These are phyloP conservation scores for Alternaria consortialis DNA, from an alignment of 2,329 filamentous ascomycete species.

Conservation along the genomic window DNA sequence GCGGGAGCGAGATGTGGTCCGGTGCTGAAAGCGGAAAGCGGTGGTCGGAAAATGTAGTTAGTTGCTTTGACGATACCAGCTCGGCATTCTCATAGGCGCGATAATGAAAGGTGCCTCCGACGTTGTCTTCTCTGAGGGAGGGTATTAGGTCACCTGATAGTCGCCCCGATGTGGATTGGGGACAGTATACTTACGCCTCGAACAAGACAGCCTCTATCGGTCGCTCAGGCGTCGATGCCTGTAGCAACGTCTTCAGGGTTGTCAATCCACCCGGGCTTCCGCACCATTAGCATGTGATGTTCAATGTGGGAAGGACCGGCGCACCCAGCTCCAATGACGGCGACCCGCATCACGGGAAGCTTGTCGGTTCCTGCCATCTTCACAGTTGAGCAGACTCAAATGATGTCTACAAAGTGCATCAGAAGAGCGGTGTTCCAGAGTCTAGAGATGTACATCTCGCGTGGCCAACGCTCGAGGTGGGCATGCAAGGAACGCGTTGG, in stretches of 20 bases:
- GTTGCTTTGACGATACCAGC: constrained; percentile 61
- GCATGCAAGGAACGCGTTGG: background rate
- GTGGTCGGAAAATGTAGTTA: constrained; percentile 63
- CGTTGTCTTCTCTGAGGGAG: constrained; percentile 44
- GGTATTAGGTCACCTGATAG: constrained; percentile 15
- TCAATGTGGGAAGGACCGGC: background rate
- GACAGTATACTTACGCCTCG: constrained; percentile 44
- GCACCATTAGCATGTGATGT: constrained; percentile 6
- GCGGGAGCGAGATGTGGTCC: constrained; percentile 43
- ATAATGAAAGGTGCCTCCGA: constrained; percentile 61
- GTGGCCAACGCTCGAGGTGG: background rate
- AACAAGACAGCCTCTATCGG: constrained; percentile 58
- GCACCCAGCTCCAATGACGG: constrained; percentile 43
- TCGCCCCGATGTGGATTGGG: background rate
- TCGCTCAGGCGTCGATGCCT: constrained; percentile 40
- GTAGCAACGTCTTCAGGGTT: constrained; percentile 42
- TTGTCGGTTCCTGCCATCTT: constrained; percentile 22
- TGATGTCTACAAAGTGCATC: background rate
- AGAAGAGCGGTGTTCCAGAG: background rate
- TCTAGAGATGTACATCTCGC: background rate
- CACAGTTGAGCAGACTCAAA: background rate
- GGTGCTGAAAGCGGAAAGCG: constrained; percentile 54
- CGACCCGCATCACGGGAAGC: constrained; percentile 35
- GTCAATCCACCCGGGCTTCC: constrained; percentile 38
- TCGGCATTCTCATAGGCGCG: constrained; percentile 61